Evolutionary conservation across 2,329 filamentous ascomycete genomes (phyloP), one percentile per base, ranked within the genome.

Genomic region (Apiospora marii): DNA sequence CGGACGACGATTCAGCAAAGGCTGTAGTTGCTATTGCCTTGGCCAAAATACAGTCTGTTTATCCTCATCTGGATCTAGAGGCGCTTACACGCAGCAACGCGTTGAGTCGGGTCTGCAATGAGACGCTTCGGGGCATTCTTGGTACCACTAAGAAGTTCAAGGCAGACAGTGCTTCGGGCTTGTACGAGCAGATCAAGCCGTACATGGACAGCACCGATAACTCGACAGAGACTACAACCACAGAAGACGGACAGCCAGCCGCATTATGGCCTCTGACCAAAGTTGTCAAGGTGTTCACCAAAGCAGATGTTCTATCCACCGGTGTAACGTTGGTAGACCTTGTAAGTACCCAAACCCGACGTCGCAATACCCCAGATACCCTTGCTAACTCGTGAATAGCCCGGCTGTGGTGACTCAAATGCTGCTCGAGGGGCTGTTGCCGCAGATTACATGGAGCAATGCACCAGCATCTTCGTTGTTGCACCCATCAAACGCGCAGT

Each of bases 401-500:
- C 90, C 6, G 89, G 90, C 48, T 83, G 89, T 0, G 85, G 89
- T 19, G 90, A 92, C 76, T 86, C 86, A 0, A 92, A 92, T 76
- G 85, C 87, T 6, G 90, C 90, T 46, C 84, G 90, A 69, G 85
- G 86, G 49, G 85, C 88, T 1, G 86, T 92, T 37, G 89, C 90
- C 1, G 84, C 85, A 61, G 83, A 83, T 0, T 92, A 92, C 75
- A 86, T 91, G 80, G 88, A 91, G 76, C 83, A 88, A 73, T 92
- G 90, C 43, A 49, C 51, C 0, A 86, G 86, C 0, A 78, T 91
- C 0, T 92, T 88, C 87, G 88, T 91, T 73, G 87, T 90, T 27
- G 88, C 89, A 0, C 88, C 89, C 0, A 91, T 91, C 72, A 89
- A 83, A 70, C 84, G 89, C 24, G 89, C 89, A 8, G 88, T 91